Percentiles rank a stretch among this genome's conserved stretches.
Evolutionary conservation across 116 monocot genomes (phyloP).

Genomic region (Posidonia oceanica): DNA sequence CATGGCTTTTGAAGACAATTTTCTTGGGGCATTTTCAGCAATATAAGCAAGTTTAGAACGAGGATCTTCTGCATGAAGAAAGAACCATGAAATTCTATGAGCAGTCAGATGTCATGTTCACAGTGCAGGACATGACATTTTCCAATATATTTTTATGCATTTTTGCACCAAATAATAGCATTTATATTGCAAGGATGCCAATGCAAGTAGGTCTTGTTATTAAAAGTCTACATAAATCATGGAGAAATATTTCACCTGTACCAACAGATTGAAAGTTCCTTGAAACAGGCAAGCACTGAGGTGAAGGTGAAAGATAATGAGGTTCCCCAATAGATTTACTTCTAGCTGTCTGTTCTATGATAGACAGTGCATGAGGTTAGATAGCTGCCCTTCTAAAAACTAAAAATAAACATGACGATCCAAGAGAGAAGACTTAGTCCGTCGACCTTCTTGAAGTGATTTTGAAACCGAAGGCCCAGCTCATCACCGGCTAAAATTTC

Average conservation of each 20-base stretch:
- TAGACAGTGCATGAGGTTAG: slow-evolving; percentile 33
- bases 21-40: slow-evolving; percentile 14
- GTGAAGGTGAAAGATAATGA: slow-evolving; percentile 6
- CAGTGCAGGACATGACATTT: background rate
- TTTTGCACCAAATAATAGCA: background rate
- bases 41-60: slow-evolving; percentile 2
- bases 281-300: slow-evolving; percentile 6
- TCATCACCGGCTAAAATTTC: slow-evolving; percentile 20
- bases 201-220: background rate
- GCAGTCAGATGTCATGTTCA: background rate
- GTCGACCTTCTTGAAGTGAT: slow-evolving; percentile 44
- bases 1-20: slow-evolving; percentile 13
- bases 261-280: slow-evolving; percentile 17
- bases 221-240: background rate
- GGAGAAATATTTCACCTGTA: slow-evolving; percentile 25
- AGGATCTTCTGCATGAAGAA: slow-evolving; percentile 36
- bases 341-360: slow-evolving; percentile 41
- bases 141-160: background rate
- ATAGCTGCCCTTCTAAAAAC: slow-evolving; percentile 5
- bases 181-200: background rate
- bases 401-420: slow-evolving; percentile 26
- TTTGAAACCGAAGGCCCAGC: slow-evolving; percentile 19
- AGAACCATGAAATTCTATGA: slow-evolving; percentile 4
- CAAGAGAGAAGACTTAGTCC: slow-evolving; percentile 28
- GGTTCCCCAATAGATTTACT: slow-evolving; percentile 18